Conservation (phyloP, 805 yeast species). For the Kregervanrija delftensis region DNA sequence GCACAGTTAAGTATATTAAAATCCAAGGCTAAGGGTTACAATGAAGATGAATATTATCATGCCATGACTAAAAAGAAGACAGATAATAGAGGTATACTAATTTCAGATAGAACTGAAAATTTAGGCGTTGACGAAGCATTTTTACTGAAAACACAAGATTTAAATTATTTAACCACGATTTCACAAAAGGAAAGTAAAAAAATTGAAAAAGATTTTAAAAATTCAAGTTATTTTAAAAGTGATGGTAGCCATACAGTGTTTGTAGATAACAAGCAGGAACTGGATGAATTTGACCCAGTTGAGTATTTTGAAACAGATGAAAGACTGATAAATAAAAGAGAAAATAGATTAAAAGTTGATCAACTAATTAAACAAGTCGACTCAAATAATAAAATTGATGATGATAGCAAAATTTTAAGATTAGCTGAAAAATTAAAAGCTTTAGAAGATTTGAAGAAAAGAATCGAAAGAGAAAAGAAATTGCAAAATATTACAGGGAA, state of each 20-base stretch:
- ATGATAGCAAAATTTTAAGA: conserved; percentile 20
- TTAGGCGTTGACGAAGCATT: conserved; percentile 70
- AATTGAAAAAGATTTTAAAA: conserved; percentile 49
- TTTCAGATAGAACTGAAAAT: conserved; percentile 56
- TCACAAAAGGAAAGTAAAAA: conserved; percentile 62
- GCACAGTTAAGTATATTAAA: conserved; percentile 65
- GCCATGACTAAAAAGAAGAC: conserved; percentile 73
- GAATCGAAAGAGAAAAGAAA: conserved; percentile 65
- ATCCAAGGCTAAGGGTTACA: conserved; percentile 63
- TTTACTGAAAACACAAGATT: conserved; percentile 84
- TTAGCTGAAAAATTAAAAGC: conserved; percentile 43
- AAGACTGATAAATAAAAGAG: conserved; percentile 52
- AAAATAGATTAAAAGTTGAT: conserved; percentile 59
- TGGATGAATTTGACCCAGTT: conserved; percentile 55
- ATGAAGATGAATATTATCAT: conserved; percentile 95
- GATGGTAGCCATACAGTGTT: conserved; percentile 78
- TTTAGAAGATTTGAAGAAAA: conserved; percentile 50
- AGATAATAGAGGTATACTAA: conserved; percentile 61
- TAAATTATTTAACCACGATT: conserved; percentile 74
- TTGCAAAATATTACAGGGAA: conserved; percentile 60
- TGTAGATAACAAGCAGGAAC: conserved; percentile 57
- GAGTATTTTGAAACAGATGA: conserved; percentile 65
- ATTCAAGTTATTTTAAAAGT: conserved; percentile 41
- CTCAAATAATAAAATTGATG: conserved; percentile 13
- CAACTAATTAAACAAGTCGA: conserved; percentile 41